phyloP scores from a whole-genome alignment of 768 basidiomycete genomes.

The Russula abietina region DNA sequence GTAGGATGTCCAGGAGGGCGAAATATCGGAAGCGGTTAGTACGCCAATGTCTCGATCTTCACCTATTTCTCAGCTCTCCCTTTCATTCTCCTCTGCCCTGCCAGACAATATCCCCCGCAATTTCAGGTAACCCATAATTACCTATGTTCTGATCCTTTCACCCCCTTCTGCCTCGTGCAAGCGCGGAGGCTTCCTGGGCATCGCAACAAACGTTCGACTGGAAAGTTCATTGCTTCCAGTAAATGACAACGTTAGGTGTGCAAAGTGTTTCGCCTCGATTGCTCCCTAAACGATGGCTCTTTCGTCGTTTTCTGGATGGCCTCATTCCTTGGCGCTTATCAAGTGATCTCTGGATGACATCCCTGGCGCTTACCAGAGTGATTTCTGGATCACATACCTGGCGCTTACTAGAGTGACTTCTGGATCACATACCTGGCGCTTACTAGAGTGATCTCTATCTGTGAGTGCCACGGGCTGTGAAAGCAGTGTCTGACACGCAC shows the following conservation, averaged over 20 bases:
- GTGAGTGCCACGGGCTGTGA: too few species aligned
- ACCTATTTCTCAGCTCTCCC: background rate
- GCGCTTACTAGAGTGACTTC: too few species aligned
- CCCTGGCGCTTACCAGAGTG: too few species aligned
- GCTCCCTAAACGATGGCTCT: background rate
- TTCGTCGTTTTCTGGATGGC: too few species aligned
- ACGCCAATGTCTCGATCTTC: slow-evolving; percentile 22
- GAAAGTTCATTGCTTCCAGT: slow-evolving; percentile 13
- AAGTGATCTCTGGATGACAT: too few species aligned
- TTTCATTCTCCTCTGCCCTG: slow-evolving; percentile 1
- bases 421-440: too few species aligned
- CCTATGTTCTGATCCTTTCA: slow-evolving; percentile 21
- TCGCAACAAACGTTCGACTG: background rate
- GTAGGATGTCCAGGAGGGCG: slow-evolving; percentile 18
- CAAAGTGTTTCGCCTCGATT: background rate
- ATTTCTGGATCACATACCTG: too few species aligned
- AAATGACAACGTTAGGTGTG: slow-evolving; percentile 12
- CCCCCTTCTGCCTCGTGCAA: slow-evolving; percentile 8
- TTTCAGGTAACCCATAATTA: slow-evolving; percentile 7
- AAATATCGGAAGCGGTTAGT: slow-evolving; percentile 24
- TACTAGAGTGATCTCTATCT: too few species aligned
- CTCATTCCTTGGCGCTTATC: too few species aligned
- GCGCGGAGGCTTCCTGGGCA: background rate
- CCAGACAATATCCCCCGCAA: slow-evolving; percentile 12
- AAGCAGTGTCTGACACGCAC: too few species aligned